phyloP scores from a whole-genome alignment of 2,329 filamentous ascomycete genomes.

The Coccinonectria pachysandricola region DNA sequence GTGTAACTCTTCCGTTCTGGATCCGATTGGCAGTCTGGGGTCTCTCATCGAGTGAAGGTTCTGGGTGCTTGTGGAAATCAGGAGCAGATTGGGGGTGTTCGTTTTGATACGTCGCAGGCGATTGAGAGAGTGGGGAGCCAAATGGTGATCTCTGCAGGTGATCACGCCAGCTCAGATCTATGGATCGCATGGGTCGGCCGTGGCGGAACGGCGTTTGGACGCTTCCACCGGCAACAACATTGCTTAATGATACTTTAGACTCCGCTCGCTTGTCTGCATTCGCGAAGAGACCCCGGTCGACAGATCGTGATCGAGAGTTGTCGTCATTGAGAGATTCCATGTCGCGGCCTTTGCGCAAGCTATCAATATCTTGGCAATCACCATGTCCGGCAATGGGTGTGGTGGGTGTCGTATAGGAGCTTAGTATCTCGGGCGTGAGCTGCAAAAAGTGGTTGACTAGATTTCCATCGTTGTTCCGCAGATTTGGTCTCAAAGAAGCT shows the following conservation, averaged over 20 bases:
- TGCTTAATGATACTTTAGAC: conserved; percentile 54
- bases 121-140: conserved; percentile 27
- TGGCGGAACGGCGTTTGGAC: conserved; percentile 35
- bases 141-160: conserved; percentile 27
- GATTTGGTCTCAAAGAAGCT: conserved; percentile 18
- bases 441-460: conserved; percentile 34
- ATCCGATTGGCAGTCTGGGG: conserved; percentile 38
- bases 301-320: conserved; percentile 47
- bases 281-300: conserved; percentile 50
- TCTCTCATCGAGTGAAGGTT: conserved; percentile 28
- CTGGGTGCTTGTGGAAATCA: conserved; percentile 26
- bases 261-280: conserved; percentile 54
- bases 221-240: conserved; percentile 50
- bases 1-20: conserved; percentile 3
- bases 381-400: conserved; percentile 30
- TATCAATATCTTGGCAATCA: conserved; percentile 23
- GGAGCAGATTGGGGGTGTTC: conserved; percentile 34
- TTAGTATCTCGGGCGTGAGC: conserved; percentile 19
- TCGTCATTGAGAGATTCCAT: conserved; percentile 31
- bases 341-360: conserved; percentile 32
- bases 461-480: conserved; percentile 28
- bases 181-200: conserved; percentile 36
- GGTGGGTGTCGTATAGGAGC: conserved; percentile 21
- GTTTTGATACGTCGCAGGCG: conserved; percentile 29
- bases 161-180: conserved; percentile 26